Percentiles rank a stretch among this genome's conserved stretches.
phyloP scores from a whole-genome alignment of 148 eudicot species.

The Cornus kousa region DNA sequence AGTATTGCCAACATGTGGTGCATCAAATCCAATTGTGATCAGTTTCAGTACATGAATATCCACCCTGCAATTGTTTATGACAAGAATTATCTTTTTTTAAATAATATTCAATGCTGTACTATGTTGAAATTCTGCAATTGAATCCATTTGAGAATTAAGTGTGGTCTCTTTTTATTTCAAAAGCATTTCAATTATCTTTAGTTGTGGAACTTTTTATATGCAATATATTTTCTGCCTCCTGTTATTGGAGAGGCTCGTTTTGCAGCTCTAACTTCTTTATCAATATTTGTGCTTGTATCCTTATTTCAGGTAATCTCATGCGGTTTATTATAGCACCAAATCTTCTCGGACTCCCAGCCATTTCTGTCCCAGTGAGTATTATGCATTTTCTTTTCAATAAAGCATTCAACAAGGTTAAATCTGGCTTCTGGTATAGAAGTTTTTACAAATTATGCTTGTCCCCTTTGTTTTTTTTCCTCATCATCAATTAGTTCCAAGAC shows the following conservation, averaged over 20 bases:
- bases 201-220: background rate
- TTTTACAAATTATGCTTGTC: too few relatives aligned
- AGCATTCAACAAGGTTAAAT: background rate
- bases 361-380: conserved; percentile 76
- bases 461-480: background rate
- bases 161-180: background rate
- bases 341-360: conserved; percentile 96
- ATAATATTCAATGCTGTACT: background rate
- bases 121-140: background rate
- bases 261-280: background rate
- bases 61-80: background rate
- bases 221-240: background rate
- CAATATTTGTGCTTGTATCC: background rate
- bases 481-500: background rate
- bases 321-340: conserved; percentile 75
- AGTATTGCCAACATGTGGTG: background rate
- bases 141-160: background rate
- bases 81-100: background rate
- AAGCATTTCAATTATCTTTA: background rate
- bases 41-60: background rate
- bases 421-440: background rate
- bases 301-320: conserved; percentile 77
- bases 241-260: background rate
- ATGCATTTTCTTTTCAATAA: background rate
- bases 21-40: background rate